Conservation (phyloP, 495 filamentous ascomycete genomes). For the Aspergillus nidulans region DNA sequence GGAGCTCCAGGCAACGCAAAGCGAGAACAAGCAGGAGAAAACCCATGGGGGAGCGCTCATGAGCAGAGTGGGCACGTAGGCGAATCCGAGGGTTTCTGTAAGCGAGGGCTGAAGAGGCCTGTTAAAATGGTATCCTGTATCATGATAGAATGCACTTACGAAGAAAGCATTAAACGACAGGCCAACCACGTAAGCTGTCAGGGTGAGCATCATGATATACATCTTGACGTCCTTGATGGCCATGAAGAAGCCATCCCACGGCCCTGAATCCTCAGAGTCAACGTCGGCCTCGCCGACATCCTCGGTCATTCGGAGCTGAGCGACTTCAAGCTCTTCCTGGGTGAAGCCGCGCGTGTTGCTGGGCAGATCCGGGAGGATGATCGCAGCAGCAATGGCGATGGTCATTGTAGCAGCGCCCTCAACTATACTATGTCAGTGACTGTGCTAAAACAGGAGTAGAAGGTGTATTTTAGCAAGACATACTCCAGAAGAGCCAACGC, state of each 20-base stretch:
- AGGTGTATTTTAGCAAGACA: neutral
- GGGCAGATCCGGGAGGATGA: conserved; percentile 71
- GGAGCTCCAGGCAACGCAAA: conserved; percentile 72
- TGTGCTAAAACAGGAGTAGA: neutral
- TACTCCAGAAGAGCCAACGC: conserved; percentile 62
- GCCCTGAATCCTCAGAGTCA: conserved; percentile 53
- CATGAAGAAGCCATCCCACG: conserved; percentile 62
- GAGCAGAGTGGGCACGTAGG: conserved; percentile 62
- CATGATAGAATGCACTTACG: conserved; percentile 16
- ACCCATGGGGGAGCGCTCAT: conserved; percentile 75
- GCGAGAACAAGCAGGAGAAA: conserved; percentile 64
- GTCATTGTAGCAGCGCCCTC: conserved; percentile 31
- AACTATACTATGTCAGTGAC: conserved; percentile 4
- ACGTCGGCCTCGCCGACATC: conserved; percentile 74
- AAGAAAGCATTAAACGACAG: conserved; percentile 36
- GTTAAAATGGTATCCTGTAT: conserved; percentile 33
- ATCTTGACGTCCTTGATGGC: conserved; percentile 67
- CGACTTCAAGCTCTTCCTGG: conserved; percentile 62
- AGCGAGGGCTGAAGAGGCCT: conserved; percentile 65
- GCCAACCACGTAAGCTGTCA: conserved; percentile 31
- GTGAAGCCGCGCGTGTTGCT: conserved; percentile 66
- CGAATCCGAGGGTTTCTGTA: conserved; percentile 66
- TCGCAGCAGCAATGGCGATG: conserved; percentile 40
- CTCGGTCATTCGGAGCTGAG: conserved; percentile 65
- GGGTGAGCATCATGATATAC: conserved; percentile 57